Percentiles rank a stretch among this genome's conserved stretches.
Evolutionary conservation across 805 yeast genomes (phyloP).

Genomic region (Yarrowia phangngaensis): DNA sequence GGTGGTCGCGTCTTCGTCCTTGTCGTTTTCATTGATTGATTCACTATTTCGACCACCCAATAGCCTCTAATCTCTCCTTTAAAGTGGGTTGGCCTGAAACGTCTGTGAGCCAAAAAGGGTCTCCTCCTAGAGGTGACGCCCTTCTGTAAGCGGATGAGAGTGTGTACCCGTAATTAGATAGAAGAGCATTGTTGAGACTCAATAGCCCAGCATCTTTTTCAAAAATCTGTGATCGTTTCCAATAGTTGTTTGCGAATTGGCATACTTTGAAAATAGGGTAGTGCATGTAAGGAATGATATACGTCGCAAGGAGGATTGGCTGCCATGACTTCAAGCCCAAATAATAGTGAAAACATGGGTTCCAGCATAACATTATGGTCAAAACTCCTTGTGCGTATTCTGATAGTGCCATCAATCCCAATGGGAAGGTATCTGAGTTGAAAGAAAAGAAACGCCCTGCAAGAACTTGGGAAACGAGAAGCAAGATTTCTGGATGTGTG

Average conservation of each 20-base stretch:
- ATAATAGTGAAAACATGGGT: not conserved
- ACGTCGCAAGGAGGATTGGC: constrained; percentile 5
- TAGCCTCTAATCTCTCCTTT: constrained; percentile 5
- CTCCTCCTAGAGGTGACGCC: constrained; percentile 16
- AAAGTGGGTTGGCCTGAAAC: not conserved
- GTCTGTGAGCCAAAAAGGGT: constrained; percentile 9
- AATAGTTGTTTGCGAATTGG: constrained; percentile 20
- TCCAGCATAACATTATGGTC: constrained; percentile 12
- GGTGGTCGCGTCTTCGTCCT: too few relatives aligned
- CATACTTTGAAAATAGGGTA: constrained; percentile 10
- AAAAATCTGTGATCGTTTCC: constrained; percentile 14
- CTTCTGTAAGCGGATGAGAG: constrained; percentile 18
- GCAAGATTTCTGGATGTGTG: constrained; percentile 18
- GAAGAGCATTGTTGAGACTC: not conserved
- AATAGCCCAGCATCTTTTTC: constrained; percentile 11
- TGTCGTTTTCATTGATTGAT: too few relatives aligned
- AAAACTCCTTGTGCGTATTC: constrained; percentile 3
- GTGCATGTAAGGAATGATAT: constrained; percentile 16
- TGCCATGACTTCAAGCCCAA: constrained; percentile 3
- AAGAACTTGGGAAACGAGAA: constrained; percentile 10
- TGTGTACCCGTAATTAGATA: constrained; percentile 16
- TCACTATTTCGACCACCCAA: too few relatives aligned
- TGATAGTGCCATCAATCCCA: constrained; percentile 12
- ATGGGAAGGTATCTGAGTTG: constrained; percentile 18
- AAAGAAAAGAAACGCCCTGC: constrained; percentile 13